phyloP scores from a whole-genome alignment of 768 basidiomycete genomes.

The Russula emetica region DNA sequence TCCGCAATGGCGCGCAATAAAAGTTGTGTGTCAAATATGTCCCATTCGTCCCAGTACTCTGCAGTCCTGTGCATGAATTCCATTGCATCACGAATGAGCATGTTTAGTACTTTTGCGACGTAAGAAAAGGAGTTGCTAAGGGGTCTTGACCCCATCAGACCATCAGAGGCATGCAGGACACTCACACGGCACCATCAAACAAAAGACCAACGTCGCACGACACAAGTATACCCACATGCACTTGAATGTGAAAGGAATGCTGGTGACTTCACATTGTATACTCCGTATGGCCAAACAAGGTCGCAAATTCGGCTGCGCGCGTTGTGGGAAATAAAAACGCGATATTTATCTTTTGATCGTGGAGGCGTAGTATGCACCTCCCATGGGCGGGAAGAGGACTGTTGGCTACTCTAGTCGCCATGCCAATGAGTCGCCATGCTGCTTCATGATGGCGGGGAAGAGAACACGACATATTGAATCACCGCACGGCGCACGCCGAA shows the following conservation, averaged over 20 bases:
- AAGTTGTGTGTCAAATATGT: too few relatives aligned
- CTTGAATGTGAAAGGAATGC: too few relatives aligned
- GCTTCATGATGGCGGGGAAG: not conserved
- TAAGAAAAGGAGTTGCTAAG: not conserved
- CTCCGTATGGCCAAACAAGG: not conserved
- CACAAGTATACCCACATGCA: not conserved
- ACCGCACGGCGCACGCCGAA: too few relatives aligned
- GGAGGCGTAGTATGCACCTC: not conserved
- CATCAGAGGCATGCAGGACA: not conserved
- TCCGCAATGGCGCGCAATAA: conserved; percentile 26
- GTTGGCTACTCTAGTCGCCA: not conserved
- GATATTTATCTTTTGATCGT: not conserved
- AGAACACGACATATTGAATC: not conserved
- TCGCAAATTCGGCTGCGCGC: not conserved
- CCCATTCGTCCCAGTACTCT: too few relatives aligned
- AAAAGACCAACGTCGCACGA: not conserved
- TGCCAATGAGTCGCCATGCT: not conserved
- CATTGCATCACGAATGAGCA: too few relatives aligned
- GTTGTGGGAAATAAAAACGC: not conserved
- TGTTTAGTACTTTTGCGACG: not conserved
- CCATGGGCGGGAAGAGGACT: not conserved
- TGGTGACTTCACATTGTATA: not conserved
- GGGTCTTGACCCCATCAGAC: not conserved
- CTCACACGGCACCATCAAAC: not conserved
- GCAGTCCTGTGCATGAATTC: too few relatives aligned